A percentile compares a stretch with the other conserved stretches of the same genome.
Conservation (phyloP, 2,329 filamentous ascomycete genomes). For the Pseudopyricularia cyperi region DNA sequence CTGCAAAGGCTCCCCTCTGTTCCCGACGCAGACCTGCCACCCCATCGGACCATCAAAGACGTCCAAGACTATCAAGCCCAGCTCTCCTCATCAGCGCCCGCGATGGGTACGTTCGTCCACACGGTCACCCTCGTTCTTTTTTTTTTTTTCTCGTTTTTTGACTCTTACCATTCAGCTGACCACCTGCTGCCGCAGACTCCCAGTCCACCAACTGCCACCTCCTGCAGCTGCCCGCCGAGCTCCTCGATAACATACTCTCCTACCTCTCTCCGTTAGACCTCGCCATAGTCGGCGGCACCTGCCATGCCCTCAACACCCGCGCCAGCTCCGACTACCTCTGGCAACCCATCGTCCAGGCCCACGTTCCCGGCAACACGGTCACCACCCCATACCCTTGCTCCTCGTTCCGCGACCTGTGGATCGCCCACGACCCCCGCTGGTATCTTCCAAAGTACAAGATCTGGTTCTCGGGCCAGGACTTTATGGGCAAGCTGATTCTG, state of each 20-base stretch:
- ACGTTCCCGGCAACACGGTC: conserved; percentile 45
- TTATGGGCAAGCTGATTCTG: conserved; percentile 63
- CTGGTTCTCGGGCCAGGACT: conserved; percentile 69
- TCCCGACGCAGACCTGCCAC: conserved; percentile 11
- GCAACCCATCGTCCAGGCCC: conserved; percentile 54
- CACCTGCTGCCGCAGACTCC: neutral
- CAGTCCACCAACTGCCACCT: neutral
- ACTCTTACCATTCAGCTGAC: neutral
- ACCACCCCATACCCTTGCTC: conserved; percentile 41
- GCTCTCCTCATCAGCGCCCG: neutral
- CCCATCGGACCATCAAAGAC: conserved; percentile 8
- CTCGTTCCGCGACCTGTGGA: conserved; percentile 60
- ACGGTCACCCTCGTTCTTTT: neutral
- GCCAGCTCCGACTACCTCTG: conserved; percentile 58
- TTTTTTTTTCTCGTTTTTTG: neutral
- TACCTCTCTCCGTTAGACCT: conserved; percentile 55
- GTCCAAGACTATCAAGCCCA: conserved; percentile 5
- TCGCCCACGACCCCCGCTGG: conserved; percentile 68
- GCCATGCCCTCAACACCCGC: conserved; percentile 44
- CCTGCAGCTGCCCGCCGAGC: conserved; percentile 52
- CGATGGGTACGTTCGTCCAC: neutral
- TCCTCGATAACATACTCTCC: conserved; percentile 58
- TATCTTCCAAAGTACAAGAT: conserved; percentile 69
- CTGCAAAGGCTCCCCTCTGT: conserved; percentile 16
- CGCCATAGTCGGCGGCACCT: conserved; percentile 44